phyloP scores from a whole-genome alignment of 2,329 filamentous ascomycete genomes.

The Ceratocystis smalleyi region DNA sequence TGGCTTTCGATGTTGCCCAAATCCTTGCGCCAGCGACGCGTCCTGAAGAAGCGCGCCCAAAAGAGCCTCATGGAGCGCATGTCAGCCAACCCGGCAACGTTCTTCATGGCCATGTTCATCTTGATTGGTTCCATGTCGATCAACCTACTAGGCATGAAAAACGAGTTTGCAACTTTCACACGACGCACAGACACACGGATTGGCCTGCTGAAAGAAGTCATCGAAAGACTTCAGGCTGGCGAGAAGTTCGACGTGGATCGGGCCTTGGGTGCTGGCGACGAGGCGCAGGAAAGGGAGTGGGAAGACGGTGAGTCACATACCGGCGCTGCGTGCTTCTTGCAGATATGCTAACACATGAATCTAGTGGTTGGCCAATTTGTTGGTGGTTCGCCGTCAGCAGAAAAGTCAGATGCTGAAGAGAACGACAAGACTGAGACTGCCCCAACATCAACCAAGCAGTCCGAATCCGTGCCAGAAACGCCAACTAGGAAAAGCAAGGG shows the following conservation, averaged over 20 bases:
- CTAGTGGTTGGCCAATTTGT: slow-evolving; percentile 44
- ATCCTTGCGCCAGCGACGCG: slow-evolving; percentile 32
- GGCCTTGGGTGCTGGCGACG: slow-evolving; percentile 62
- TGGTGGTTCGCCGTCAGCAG: slow-evolving; percentile 21
- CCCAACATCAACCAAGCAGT: slow-evolving; percentile 9
- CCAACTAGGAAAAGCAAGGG: slow-evolving; percentile 17
- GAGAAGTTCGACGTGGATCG: slow-evolving; percentile 76
- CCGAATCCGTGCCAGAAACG: slow-evolving; percentile 19
- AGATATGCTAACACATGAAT: slow-evolving; percentile 16
- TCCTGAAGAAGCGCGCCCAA: slow-evolving; percentile 16
- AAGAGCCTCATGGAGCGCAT: slow-evolving; percentile 19
- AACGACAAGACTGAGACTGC: slow-evolving; percentile 24
- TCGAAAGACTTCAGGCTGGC: slow-evolving; percentile 53
- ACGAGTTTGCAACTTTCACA: slow-evolving; percentile 55
- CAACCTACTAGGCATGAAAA: slow-evolving; percentile 69
- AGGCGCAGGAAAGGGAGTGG: slow-evolving; percentile 67
- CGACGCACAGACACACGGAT: slow-evolving; percentile 70
- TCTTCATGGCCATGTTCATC: slow-evolving; percentile 66
- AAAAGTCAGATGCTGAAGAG: slow-evolving; percentile 31
- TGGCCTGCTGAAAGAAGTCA: slow-evolving; percentile 55
- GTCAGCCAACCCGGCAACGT: slow-evolving; percentile 55
- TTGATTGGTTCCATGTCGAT: slow-evolving; percentile 94
- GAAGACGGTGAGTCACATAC: slow-evolving; percentile 49
- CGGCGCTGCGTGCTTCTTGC: neutral
- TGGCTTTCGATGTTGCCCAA: slow-evolving; percentile 59